phyloP scores from a whole-genome alignment of 2,329 filamentous ascomycete genomes.

The Fusarium xylarioides region DNA sequence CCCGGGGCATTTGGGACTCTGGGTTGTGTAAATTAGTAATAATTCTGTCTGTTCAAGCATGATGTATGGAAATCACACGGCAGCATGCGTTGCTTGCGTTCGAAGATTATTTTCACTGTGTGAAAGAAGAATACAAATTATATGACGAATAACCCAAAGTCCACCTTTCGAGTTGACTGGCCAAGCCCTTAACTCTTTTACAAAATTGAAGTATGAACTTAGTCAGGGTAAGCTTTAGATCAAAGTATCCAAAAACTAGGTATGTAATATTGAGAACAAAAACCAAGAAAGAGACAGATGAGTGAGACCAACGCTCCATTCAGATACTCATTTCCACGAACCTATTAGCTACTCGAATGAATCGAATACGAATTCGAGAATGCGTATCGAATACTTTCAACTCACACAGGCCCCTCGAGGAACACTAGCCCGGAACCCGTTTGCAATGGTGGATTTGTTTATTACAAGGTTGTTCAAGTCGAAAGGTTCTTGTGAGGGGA shows the following conservation, averaged over 20 bases:
- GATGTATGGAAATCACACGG: slow-evolving; percentile 41
- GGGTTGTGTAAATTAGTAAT: slow-evolving; percentile 46
- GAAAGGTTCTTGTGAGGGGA: not conserved
- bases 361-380: slow-evolving; percentile 19
- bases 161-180: too few relatives aligned
- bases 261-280: not conserved
- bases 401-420: not conserved
- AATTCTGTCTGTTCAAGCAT: slow-evolving; percentile 44
- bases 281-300: not conserved
- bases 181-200: not conserved
- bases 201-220: not conserved
- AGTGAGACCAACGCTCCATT: not conserved
- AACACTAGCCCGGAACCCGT: not conserved
- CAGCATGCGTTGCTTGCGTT: slow-evolving; percentile 16
- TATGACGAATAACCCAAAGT: not conserved
- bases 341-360: not conserved
- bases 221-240: not conserved
- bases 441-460: not conserved
- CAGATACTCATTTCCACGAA: not conserved
- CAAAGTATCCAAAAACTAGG: not conserved
- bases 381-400: not conserved
- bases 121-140: not conserved
- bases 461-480: not conserved
- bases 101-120: not conserved
- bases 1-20: slow-evolving; percentile 38